Conservation (phyloP, 1,284 basidiomycete species). For the Trametes polyzona region DNA sequence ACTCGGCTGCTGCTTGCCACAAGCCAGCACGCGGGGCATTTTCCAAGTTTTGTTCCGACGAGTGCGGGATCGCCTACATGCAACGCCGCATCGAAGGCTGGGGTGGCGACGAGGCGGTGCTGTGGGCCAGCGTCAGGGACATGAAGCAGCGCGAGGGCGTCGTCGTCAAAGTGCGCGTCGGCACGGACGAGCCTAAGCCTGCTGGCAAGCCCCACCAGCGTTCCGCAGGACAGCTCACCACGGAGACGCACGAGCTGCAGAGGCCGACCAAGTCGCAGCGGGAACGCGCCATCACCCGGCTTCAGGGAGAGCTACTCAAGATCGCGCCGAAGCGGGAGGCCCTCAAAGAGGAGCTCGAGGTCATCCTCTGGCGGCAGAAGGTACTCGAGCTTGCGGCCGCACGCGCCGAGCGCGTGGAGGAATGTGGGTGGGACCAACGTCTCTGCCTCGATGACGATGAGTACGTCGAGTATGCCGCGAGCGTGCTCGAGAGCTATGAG, state of each 20-base stretch:
- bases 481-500: slow-evolving; percentile 71
- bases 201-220: slow-evolving; percentile 32
- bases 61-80: slow-evolving; percentile 75
- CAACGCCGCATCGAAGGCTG: slow-evolving; percentile 61
- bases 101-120: slow-evolving; percentile 61
- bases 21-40: slow-evolving; percentile 76
- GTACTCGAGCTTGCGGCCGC: slow-evolving; percentile 66
- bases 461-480: slow-evolving; percentile 65
- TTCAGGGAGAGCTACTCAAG: slow-evolving; percentile 55
- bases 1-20: slow-evolving; percentile 69
- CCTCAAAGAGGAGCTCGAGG: slow-evolving; percentile 67
- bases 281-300: slow-evolving; percentile 55
- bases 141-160: slow-evolving; percentile 71
- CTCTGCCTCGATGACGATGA: slow-evolving; percentile 81
- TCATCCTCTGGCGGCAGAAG: slow-evolving; percentile 67
- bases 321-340: slow-evolving; percentile 63
- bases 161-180: slow-evolving; percentile 44
- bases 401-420: slow-evolving; percentile 58
- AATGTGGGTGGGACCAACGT: slow-evolving; percentile 85
- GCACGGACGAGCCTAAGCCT: slow-evolving; percentile 9
- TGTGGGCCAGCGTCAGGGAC: slow-evolving; percentile 75
- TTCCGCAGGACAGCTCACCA: slow-evolving; percentile 1
- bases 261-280: slow-evolving; percentile 40
- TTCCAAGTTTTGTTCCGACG: slow-evolving; percentile 85
- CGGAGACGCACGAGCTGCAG: slow-evolving; percentile 28